Conservation (phyloP, 805 yeast species). For the Starmera quercuum region DNA sequence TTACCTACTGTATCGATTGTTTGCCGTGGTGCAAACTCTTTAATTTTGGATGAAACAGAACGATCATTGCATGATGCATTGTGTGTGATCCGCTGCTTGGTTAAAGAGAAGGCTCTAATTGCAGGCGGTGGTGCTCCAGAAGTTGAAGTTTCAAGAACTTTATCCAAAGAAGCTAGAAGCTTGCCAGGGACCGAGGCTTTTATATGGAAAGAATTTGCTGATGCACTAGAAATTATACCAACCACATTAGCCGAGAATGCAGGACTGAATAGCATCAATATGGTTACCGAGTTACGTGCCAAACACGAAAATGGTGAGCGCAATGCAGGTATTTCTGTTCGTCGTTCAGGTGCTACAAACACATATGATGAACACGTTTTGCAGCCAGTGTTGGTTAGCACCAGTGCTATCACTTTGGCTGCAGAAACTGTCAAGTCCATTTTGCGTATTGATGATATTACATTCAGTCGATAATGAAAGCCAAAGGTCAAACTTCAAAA, state of each 20-base stretch:
- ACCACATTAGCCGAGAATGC: constrained; percentile 96
- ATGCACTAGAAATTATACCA: constrained; percentile 90
- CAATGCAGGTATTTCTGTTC: constrained; percentile 92
- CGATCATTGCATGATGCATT: constrained; percentile 96
- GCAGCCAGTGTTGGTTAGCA: constrained; percentile 93
- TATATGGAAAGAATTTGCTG: constrained; percentile 50
- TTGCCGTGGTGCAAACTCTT: constrained; percentile 89
- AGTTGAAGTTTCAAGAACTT: constrained; percentile 94
- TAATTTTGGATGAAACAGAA: constrained; percentile 92
- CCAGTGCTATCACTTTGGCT: constrained; percentile 90
- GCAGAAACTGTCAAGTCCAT: constrained; percentile 96
- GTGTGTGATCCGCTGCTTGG: constrained; percentile 81
- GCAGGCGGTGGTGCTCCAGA: constrained; percentile 99
- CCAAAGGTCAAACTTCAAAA: neutral
- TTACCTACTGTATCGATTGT: constrained; percentile 79
- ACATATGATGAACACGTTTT: constrained; percentile 89
- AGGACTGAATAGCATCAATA: constrained; percentile 88
- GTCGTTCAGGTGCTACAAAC: constrained; percentile 89
- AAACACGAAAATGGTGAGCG: constrained; percentile 86
- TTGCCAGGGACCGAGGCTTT: constrained; percentile 84
- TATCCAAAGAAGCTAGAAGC: constrained; percentile 84
- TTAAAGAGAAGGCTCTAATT: constrained; percentile 83
- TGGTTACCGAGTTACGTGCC: constrained; percentile 83
- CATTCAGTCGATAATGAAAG: constrained; percentile 63
- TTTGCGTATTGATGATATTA: constrained; percentile 93